Percentiles rank a stretch among this genome's conserved stretches.
Conservation (phyloP, 805 yeast species). For the Saccharomyces mikatae region DNA sequence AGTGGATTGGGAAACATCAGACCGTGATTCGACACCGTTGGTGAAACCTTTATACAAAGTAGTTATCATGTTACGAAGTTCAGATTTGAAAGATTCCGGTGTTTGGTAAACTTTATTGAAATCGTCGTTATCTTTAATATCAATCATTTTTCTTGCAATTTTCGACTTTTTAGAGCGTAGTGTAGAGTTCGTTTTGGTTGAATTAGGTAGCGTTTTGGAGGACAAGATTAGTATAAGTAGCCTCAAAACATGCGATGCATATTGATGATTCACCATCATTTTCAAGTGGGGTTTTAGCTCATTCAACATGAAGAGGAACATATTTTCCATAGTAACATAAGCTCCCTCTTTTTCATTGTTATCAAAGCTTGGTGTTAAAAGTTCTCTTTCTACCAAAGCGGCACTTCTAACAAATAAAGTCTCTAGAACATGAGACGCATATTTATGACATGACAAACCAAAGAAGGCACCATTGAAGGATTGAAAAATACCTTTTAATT, state of each 20-base stretch:
- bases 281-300: constrained; percentile 56
- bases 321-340: constrained; percentile 52
- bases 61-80: constrained; percentile 44
- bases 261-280: constrained; percentile 61
- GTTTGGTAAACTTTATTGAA: constrained; percentile 58
- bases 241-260: constrained; percentile 83
- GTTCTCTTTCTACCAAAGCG: constrained; percentile 64
- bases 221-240: constrained; percentile 60
- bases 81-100: constrained; percentile 59
- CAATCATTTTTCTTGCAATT: constrained; percentile 89
- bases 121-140: constrained; percentile 69
- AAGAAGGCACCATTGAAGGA: constrained; percentile 68
- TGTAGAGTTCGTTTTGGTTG: constrained; percentile 59
- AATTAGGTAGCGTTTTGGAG: constrained; percentile 71
- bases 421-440: constrained; percentile 89
- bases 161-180: constrained; percentile 77
- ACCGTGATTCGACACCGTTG: constrained; percentile 20
- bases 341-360: constrained; percentile 32
- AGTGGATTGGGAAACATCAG: constrained; percentile 27
- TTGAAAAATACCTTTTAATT: constrained; percentile 55
- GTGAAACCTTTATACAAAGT: constrained; percentile 32
- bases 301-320: constrained; percentile 55
- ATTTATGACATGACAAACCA: constrained; percentile 77
- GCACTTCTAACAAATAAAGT: constrained; percentile 73
- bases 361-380: constrained; percentile 40